Conservation (phyloP, 305 asterid species). For the Fraxinus albicans region DNA sequence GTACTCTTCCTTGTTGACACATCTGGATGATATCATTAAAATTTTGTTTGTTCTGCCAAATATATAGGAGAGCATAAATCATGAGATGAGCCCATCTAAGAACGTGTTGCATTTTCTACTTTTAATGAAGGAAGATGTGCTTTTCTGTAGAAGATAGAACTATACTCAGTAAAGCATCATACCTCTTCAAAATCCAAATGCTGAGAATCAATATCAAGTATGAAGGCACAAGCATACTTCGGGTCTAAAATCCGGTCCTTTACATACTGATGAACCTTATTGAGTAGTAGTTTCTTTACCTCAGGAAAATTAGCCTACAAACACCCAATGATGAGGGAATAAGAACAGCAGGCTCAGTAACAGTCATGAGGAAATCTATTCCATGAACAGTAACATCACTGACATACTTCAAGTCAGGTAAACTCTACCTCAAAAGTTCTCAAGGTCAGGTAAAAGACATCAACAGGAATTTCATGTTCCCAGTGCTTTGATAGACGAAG, state of each 20-base stretch:
- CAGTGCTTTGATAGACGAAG: conserved; percentile 92
- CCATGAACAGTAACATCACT: conserved; percentile 13
- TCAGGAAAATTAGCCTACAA: conserved; percentile 77
- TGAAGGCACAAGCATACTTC: conserved; percentile 84
- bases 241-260: conserved; percentile 90
- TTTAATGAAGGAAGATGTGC: not conserved
- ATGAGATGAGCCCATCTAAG: not conserved
- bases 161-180: conserved; percentile 23
- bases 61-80: conserved; percentile 23
- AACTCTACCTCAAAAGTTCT: conserved; percentile 76
- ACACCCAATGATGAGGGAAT: conserved; percentile 17
- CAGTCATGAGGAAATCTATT: conserved; percentile 16
- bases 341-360: conserved; percentile 24
- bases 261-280: conserved; percentile 84
- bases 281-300: conserved; percentile 64
- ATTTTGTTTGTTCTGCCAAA: conserved; percentile 72
- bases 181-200: conserved; percentile 77
- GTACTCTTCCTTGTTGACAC: conserved; percentile 81
- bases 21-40: conserved; percentile 84
- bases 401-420: conserved; percentile 20
- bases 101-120: not conserved
- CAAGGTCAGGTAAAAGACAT: conserved; percentile 75
- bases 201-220: conserved; percentile 62
- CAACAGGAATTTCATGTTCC: conserved; percentile 90
- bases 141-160: not conserved